Evolutionary conservation across 2,329 filamentous ascomycete species (phyloP), one percentile per base, ranked within the genome.

Genomic region (Fusarium mangiferae): DNA sequence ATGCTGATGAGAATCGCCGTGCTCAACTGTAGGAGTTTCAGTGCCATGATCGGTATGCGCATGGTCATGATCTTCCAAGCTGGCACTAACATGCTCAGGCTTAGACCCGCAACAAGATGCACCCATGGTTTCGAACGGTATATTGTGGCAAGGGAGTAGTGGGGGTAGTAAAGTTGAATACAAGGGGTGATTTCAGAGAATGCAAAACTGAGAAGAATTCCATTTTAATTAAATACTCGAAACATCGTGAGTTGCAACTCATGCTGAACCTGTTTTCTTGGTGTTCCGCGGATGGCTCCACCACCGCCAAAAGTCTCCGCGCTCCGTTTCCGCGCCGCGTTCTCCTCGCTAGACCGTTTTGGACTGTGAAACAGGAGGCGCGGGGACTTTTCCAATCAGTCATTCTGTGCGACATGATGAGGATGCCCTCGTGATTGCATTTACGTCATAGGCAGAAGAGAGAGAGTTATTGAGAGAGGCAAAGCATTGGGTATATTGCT

Each of bases 291-390:
- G 64, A 38, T 10, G 39, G 45, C 33, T 44, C 58, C 62, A 64
- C 62, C 15, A 4, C 30, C 30, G 10, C 42, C 6, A 5, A 5
- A 66, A 66, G 64, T 66, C 64, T n/a, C 64, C 64, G 64, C 64
- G 7, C 36, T 58, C 49, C 64, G 42, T 57, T 24, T n/a, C 64
- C 61, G 64, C 64, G 49, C 64, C 64, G 61, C 64, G 33, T 18
- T n/a, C 18, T 48, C 42, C 36, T n/a, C 24, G 5, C 61, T 28
- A 39, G 46, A 54, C 57, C 26, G 13, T 46, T 46, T 20, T 30
- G 6, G 33, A 42, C 24, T 14, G n/a, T 30, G 57, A 35, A 49
- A 51, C 36, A 11, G 10, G 20, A 15, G 18, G 14, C 18, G 18
- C 38, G 55, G 28, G 15, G n/a, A 46, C n/a, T 28, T 51, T 24